A percentile compares a stretch with the other conserved stretches of the same genome.
These are phyloP conservation scores for Crithidia thermophila DNA, from an alignment of 208 protist genomes.

Conservation along the genomic window DNA sequence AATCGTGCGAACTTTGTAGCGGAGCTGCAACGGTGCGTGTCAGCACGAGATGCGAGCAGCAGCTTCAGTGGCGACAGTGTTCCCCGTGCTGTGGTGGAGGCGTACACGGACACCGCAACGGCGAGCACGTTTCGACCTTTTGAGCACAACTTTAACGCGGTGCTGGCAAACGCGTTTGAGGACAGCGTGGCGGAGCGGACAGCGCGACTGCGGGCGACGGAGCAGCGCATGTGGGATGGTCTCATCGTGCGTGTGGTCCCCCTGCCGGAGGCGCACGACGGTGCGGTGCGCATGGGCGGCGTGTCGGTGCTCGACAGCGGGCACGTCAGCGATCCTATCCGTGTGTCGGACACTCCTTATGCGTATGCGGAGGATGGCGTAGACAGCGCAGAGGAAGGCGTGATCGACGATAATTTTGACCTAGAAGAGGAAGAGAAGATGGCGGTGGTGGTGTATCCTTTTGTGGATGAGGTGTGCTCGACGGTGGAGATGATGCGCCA, in stretches of 20 bases:
- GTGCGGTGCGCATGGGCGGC: neutral
- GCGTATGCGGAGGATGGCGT: neutral
- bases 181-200: constrained; percentile 19
- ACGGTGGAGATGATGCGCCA: constrained; percentile 9
- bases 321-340: constrained; percentile 37
- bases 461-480: constrained; percentile 34
- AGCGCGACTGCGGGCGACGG: constrained; percentile 24
- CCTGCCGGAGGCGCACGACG: constrained; percentile 10
- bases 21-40: constrained; percentile 11
- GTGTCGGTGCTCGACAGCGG: constrained; percentile 46
- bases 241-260: constrained; percentile 34
- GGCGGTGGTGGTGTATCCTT: constrained; percentile 61
- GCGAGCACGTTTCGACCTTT: neutral
- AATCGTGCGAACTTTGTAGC: constrained; percentile 12
- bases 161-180: constrained; percentile 26
- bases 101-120: constrained; percentile 8
- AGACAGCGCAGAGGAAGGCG: neutral
- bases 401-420: neutral
- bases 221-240: constrained; percentile 34
- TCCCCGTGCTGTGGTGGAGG: constrained; percentile 7
- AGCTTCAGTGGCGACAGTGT: constrained; percentile 1
- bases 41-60: neutral
- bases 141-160: constrained; percentile 35
- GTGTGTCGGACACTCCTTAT: no score
- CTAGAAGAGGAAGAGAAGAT: constrained; percentile 8